Percentiles rank a stretch among this genome's conserved stretches.
These are phyloP conservation scores for Mycosphaerella sp. DNA, from an alignment of 2,329 filamentous ascomycete genomes.

Conservation along the genomic window DNA sequence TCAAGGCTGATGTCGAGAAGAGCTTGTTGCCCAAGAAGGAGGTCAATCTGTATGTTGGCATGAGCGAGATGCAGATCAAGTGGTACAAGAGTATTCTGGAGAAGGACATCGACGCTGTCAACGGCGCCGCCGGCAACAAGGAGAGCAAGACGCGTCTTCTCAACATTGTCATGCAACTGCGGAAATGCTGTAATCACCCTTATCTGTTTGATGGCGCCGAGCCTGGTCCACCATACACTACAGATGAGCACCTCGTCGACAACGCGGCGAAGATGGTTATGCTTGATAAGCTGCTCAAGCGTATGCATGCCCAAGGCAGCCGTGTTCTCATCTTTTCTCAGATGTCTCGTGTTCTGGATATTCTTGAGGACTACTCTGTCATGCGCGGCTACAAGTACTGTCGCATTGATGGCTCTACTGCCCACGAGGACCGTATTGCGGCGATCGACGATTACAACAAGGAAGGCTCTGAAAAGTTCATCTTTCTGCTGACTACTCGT, in stretches of 20 bases:
- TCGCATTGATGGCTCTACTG: conserved; percentile 92
- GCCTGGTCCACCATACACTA: conserved; percentile 94
- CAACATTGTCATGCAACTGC: conserved; percentile 99
- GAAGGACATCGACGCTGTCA: conserved; percentile 98
- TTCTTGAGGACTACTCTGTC: conserved; percentile 96
- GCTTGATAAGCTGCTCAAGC: conserved; percentile 80
- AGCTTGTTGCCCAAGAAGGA: conserved; percentile 96
- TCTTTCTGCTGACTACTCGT: conserved; percentile 91
- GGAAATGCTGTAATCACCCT: conserved; percentile 98
- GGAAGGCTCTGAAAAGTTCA: conserved; percentile 88
- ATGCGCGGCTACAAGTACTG: conserved; percentile 94
- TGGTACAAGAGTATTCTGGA: conserved; percentile 99
- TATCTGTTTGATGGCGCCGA: conserved; percentile 98
- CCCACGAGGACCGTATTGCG: conserved; percentile 93
- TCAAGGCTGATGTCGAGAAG: conserved; percentile 98
- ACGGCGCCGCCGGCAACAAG: conserved; percentile 89
- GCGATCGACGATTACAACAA: conserved; percentile 99
- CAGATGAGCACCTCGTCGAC: conserved; percentile 87
- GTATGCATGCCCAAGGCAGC: conserved; percentile 80
- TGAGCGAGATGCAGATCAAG: conserved; percentile 98
- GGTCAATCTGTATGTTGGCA: conserved; percentile 91
- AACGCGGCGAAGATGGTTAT: conserved; percentile 98
- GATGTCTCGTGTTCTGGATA: conserved; percentile 96
- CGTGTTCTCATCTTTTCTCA: conserved; percentile 98
- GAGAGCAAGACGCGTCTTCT: conserved; percentile 95